Percentiles rank a stretch among this genome's conserved stretches.
These are phyloP conservation scores for Paraphoma sp. DNA, from an alignment of 2,329 filamentous ascomycete genomes.

Conservation along the genomic window DNA sequence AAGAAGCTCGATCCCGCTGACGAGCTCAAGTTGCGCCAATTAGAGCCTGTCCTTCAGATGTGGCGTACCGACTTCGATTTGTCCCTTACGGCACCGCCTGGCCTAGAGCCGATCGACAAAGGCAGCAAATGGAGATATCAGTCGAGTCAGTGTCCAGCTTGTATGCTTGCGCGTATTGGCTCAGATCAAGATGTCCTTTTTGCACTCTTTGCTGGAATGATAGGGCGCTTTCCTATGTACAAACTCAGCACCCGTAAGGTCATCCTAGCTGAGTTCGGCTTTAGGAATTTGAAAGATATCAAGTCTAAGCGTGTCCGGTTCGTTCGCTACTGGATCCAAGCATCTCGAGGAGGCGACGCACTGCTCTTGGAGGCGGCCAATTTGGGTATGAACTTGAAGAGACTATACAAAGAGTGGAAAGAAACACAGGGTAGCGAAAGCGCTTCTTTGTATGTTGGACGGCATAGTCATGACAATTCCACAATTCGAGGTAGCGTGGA, in stretches of 20 bases:
- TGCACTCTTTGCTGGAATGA: slow-evolving; percentile 36
- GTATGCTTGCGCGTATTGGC: slow-evolving; percentile 39
- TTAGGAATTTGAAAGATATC: slow-evolving; percentile 12
- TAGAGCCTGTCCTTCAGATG: slow-evolving; percentile 40
- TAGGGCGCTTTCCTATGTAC: slow-evolving; percentile 18
- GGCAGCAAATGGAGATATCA: slow-evolving; percentile 30
- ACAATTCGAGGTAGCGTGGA: neutral
- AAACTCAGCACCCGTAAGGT: slow-evolving; percentile 3
- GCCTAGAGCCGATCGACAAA: slow-evolving; percentile 19
- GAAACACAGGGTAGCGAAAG: slow-evolving; percentile 1
- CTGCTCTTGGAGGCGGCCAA: slow-evolving; percentile 22
- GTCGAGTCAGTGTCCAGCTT: slow-evolving; percentile 32
- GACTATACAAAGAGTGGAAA: slow-evolving; percentile 12
- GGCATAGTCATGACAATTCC: neutral
- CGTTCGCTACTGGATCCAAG: slow-evolving; percentile 32
- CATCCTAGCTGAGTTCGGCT: slow-evolving; percentile 3
- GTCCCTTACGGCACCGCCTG: slow-evolving; percentile 18
- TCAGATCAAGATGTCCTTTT: slow-evolving; percentile 26
- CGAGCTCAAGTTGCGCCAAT: slow-evolving; percentile 24
- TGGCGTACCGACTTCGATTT: slow-evolving; percentile 25
- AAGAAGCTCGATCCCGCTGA: slow-evolving; percentile 18
- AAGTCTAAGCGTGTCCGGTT: slow-evolving; percentile 29
- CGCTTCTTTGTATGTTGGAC: neutral
- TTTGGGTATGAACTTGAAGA: slow-evolving; percentile 29
- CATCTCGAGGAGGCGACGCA: slow-evolving; percentile 9